A percentile compares a stretch with the other conserved stretches of the same genome.
These are phyloP conservation scores for Leersia perrieri DNA, from an alignment of 176 grass and related monocot genomes.

Conservation along the genomic window DNA sequence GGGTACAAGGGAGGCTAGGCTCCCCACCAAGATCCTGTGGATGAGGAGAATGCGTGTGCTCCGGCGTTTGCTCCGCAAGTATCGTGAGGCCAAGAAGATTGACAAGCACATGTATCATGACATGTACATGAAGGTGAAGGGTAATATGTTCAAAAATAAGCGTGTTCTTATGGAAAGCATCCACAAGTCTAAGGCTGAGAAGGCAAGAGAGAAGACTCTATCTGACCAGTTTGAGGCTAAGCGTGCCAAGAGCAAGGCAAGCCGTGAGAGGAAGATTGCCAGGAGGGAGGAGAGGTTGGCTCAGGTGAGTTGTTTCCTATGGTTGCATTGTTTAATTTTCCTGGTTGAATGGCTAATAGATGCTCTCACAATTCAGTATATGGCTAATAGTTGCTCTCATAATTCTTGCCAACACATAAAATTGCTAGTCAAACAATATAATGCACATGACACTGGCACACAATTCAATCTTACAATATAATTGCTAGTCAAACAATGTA, in stretches of 20 bases:
- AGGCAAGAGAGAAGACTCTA: slow-evolving; percentile 68
- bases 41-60: slow-evolving; percentile 76
- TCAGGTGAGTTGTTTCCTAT: slow-evolving; percentile 37
- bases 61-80: slow-evolving; percentile 62
- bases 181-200: slow-evolving; percentile 78
- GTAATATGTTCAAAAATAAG: slow-evolving; percentile 75
- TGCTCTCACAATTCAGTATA: neutral
- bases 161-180: slow-evolving; percentile 74
- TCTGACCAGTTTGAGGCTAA: slow-evolving; percentile 72
- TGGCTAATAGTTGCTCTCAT: neutral
- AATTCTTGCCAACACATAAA: no score
- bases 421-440: neutral
- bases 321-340: neutral
- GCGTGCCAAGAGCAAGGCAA: slow-evolving; percentile 68
- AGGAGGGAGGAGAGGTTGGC: slow-evolving; percentile 74
- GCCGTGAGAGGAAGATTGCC: slow-evolving; percentile 56
- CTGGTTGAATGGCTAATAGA: neutral
- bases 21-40: slow-evolving; percentile 70
- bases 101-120: slow-evolving; percentile 79
- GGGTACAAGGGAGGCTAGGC: slow-evolving; percentile 75
- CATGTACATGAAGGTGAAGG: slow-evolving; percentile 79
- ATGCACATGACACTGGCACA: neutral
- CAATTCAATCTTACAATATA: neutral
- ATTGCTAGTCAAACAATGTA: no score
- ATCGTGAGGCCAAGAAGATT: slow-evolving; percentile 66